Evolutionary conservation across 352 stramenopile genomes (phyloP), one percentile per base, ranked within the genome.

Genomic region (Phytopythium aichiense): DNA sequence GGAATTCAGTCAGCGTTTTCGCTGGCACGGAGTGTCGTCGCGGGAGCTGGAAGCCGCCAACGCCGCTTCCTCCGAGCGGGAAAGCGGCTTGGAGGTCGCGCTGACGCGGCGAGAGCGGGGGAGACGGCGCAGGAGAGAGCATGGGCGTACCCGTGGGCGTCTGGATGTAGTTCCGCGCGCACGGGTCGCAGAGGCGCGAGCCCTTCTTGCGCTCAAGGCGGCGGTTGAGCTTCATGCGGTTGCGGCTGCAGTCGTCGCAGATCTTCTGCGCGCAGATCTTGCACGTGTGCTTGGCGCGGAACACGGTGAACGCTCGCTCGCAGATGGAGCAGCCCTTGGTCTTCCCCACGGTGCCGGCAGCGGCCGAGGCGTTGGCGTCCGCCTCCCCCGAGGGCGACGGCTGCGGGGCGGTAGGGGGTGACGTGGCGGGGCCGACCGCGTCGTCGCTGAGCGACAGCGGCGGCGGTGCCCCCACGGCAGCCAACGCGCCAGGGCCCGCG

Each of bases 201-300:
- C 85, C 84, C 50, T 84, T 85, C 53, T 89, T 87, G 25, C 83
- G 71, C 67, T 92, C 83, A 0, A 89, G 66, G 5, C 80, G 66
- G 16, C 78, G 74, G 58, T 93, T 72, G 15, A 89, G 72, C 65
- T 91, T 91, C 58, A 90, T 76, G 37, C 85, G 67, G 67, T 84
- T 94, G 71, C 91, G 89, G 64, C 81, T 91, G 69, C 85, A 94
- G 72, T 91, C 81, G 55, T 94, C 84, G 59, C 85, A 94, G 53
- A 92, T 84, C 62, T 87, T 86, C 46, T 76, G 69, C 38, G 66
- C 56, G 59, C 85, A 94, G 6, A 88, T 61, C 65, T 89, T 88
- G 63, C 85, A 94, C 62, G 83, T 91, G 62, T 94, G 85, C 66
- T 92, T 92, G 53, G 83, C 71, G 40, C 81, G 81, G 56, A 94